phyloP scores from a whole-genome alignment of 192 early-diverging fungal species.

The Powellomyces hirtus region DNA sequence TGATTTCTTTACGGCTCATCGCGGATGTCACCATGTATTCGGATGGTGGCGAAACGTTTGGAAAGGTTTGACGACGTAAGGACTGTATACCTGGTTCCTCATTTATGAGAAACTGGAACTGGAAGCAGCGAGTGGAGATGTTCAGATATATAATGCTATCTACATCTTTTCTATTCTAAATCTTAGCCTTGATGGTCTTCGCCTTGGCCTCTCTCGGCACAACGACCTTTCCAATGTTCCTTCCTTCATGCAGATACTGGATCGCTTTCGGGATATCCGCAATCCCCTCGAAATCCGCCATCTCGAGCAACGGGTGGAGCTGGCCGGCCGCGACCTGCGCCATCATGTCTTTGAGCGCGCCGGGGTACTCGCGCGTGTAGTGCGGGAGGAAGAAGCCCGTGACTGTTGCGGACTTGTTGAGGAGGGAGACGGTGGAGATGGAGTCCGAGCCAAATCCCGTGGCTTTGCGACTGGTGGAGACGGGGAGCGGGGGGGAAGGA shows the following conservation, averaged over 20 bases:
- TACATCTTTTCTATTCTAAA: too few relatives aligned
- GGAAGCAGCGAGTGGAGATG: too few relatives aligned
- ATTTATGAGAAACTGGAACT: too few relatives aligned
- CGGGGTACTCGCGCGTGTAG: slow-evolving; percentile 33
- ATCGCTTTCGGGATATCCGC: slow-evolving; percentile 40
- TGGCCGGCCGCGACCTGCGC: slow-evolving; percentile 26
- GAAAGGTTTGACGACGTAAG: too few relatives aligned
- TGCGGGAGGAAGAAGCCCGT: slow-evolving; percentile 57
- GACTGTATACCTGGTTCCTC: too few relatives aligned
- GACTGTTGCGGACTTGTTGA: slow-evolving; percentile 49
- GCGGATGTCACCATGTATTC: too few relatives aligned
- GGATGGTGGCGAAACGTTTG: too few relatives aligned
- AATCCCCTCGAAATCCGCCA: slow-evolving; percentile 38
- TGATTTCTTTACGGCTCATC: too few relatives aligned
- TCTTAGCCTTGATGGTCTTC: too few relatives aligned
- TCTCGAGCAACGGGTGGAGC: slow-evolving; percentile 43
- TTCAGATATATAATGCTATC: too few relatives aligned
- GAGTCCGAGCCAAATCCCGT: slow-evolving; percentile 38
- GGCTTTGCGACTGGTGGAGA: neutral
- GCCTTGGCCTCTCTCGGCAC: too few relatives aligned
- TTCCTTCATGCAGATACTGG: slow-evolving; percentile 48
- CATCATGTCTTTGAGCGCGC: slow-evolving; percentile 33
- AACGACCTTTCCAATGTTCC: slow-evolving; percentile 59
- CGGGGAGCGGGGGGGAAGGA: neutral
- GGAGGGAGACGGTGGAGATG: slow-evolving; percentile 44